These are phyloP conservation scores for Calvatia gigantea DNA, from an alignment of 768 basidiomycete species.

Conservation along the genomic window DNA sequence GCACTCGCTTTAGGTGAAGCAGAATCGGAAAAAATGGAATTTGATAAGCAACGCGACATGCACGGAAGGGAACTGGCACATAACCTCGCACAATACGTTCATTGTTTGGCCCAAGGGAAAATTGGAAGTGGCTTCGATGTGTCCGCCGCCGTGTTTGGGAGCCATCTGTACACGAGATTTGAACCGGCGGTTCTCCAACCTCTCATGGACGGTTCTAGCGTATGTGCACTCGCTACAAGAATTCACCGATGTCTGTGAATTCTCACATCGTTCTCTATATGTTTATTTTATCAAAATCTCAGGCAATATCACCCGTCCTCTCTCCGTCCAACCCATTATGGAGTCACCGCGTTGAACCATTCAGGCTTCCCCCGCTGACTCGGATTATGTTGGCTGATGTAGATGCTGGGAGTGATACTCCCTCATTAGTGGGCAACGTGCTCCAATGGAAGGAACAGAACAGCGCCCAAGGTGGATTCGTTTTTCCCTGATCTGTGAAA, in stretches of 20 bases:
- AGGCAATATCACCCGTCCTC: constrained; percentile 47
- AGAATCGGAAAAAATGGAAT: constrained; percentile 38
- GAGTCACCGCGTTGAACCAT: constrained; percentile 67
- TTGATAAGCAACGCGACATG: neutral
- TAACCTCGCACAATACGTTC: constrained; percentile 91
- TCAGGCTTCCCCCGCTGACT: constrained; percentile 80
- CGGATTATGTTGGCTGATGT: constrained; percentile 92
- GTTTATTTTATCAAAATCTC: constrained; percentile 16
- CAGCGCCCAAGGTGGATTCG: constrained; percentile 44
- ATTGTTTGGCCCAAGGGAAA: constrained; percentile 97
- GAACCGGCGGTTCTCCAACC: constrained; percentile 63
- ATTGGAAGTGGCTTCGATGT: constrained; percentile 98
- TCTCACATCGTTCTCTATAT: constrained; percentile 1
- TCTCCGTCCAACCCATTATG: constrained; percentile 66
- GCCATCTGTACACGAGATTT: constrained; percentile 90
- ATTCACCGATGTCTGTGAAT: neutral
- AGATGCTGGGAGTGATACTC: constrained; percentile 94
- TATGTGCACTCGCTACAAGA: constrained; percentile 22
- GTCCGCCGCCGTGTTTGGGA: constrained; percentile 89
- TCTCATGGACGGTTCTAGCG: constrained; percentile 57
- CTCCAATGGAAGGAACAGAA: constrained; percentile 81
- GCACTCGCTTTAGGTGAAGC: too few relatives aligned
- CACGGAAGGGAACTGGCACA: constrained; percentile 61
- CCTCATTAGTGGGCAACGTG: constrained; percentile 89
- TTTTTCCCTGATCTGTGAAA: neutral